Base-by-base conservation (phyloP, 192 early-diverging fungal species). In the Coemansia pectinata region DNA sequence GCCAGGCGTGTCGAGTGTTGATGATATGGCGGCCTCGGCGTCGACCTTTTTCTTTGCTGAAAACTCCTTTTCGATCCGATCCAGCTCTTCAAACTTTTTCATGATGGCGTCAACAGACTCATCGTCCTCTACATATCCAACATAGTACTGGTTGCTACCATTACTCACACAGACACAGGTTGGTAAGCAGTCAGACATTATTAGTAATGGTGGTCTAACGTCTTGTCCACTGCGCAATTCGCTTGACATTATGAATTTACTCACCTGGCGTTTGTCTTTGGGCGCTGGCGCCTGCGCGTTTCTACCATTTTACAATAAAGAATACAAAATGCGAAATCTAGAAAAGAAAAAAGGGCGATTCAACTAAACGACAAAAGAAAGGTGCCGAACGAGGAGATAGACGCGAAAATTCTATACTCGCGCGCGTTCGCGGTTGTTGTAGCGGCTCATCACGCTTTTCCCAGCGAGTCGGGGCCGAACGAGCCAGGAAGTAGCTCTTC, bases 71-170 rank as follows among this genome's bases (percentile, higher is more conserved):
- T 95, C 88, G 77, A 96, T 93, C 4, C 89, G 85, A 63, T 97
- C 96, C 19, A 98, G 87, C 76, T 96, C 95, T 73, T 96, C 91
- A 79, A 98, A 98, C 84, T 98, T 98, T 73, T 94, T 94, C 96
- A 98, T 98, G 67, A 98, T 98, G 5, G 92, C 91, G 44, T 94
- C 96, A 14, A 98, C 91, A 0, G 95, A 95, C 88, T 98, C 96
- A 53, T 90, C 91, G 74, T 98, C 96, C 68, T 97, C 95, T 4
- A 96, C 94, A 79, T 98, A 98, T 36, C 96, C 96, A 33, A 98
- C 95, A 87, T 96, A 98, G 64, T 91, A 84, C 48, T 84, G 77
- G 68, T 78, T 79, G 63, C 81, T 84, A 84, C 23, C 61, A 29
- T 47, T 21, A 21, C 23, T 39, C 27, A 31, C 33, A 41, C 21